Evolutionary conservation across 2,329 filamentous ascomycete species (phyloP).

Genomic region (Aspergillus fischeri): DNA sequence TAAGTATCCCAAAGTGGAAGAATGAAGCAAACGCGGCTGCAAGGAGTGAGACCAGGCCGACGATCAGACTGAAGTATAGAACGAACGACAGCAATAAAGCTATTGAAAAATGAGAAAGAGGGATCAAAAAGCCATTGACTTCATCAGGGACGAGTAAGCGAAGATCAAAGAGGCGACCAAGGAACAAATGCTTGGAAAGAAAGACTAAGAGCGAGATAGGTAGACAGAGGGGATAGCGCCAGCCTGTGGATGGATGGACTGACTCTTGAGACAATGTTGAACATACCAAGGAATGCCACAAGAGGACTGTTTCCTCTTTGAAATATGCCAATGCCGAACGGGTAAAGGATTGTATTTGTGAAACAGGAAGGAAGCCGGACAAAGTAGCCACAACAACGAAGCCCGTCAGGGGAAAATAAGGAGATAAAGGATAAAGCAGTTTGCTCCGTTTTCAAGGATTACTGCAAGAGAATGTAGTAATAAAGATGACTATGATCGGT

Average conservation of each 20-base stretch:
- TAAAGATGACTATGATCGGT: background rate
- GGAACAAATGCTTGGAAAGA: constrained; percentile 1
- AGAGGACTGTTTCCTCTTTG: constrained; percentile 15
- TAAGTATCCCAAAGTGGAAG: constrained; percentile 11
- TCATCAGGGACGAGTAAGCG: constrained; percentile 4
- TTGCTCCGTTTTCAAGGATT: background rate
- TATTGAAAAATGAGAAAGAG: constrained; percentile 7
- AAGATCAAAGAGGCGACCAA: constrained; percentile 6
- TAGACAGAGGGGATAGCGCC: background rate
- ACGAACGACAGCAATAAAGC: constrained; percentile 14
- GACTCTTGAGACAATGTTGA: constrained; percentile 8
- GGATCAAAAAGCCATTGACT: background rate
- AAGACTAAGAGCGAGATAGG: background rate
- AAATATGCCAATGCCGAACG: constrained; percentile 15
- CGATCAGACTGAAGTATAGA: constrained; percentile 19
- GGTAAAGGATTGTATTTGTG: constrained; percentile 15
- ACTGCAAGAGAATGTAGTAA: constrained; percentile 3
- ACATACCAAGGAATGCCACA: constrained; percentile 24
- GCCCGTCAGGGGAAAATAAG: constrained; percentile 6
- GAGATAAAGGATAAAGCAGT: constrained; percentile 4
- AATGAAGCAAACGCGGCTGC: constrained; percentile 23
- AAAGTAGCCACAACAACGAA: background rate
- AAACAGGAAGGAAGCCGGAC: background rate
- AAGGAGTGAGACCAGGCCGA: constrained; percentile 24
- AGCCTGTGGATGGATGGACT: background rate